phyloP scores from a whole-genome alignment of 2,329 filamentous ascomycete species.

The Colletotrichum tamarilloi region DNA sequence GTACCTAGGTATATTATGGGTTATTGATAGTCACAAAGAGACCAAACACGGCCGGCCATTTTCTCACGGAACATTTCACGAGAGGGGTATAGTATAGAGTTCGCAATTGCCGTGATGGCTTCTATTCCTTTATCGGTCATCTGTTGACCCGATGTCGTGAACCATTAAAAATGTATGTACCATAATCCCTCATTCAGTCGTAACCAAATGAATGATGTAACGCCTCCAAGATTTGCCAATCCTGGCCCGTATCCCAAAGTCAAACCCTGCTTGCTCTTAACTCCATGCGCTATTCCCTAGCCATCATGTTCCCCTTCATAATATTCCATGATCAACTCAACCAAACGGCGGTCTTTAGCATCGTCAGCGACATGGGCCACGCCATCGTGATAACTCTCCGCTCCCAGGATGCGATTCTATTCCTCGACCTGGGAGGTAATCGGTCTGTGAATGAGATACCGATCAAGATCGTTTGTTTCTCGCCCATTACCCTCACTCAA shows the following conservation, averaged over 20 bases:
- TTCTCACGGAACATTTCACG: background rate
- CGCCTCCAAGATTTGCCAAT: constrained; percentile 7
- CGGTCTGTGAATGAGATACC: background rate
- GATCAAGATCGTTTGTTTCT: background rate
- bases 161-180: background rate
- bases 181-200: constrained; percentile 16
- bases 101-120: background rate
- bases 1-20: too few relatives aligned
- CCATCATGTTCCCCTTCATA: background rate
- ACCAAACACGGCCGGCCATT: too few relatives aligned
- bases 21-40: background rate
- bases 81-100: background rate
- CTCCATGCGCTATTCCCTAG: constrained; percentile 8
- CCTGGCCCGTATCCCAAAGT: background rate
- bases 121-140: constrained; percentile 27
- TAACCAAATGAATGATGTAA: constrained; percentile 8
- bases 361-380: background rate
- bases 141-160: constrained; percentile 20
- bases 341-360: background rate
- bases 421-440: background rate
- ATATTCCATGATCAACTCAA: background rate
- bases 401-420: background rate
- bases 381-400: background rate
- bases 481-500: background rate
- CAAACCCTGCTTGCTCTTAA: background rate